Conservation (phyloP, 352 stramenopile species). For the Globisporangium camurandrum region DNA sequence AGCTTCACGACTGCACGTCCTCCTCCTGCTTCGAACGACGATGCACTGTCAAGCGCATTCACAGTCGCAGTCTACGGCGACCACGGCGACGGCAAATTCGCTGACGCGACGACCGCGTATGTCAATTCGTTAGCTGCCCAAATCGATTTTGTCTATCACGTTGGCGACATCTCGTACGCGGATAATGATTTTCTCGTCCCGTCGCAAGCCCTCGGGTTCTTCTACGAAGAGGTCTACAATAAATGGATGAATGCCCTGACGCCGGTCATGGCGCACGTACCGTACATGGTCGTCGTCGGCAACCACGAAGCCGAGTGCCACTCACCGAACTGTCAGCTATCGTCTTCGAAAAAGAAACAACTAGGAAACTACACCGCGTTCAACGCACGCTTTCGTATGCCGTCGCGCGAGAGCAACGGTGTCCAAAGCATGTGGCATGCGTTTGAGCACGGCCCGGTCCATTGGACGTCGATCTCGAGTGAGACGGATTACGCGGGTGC, state of each 20-base stretch:
- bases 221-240: conserved; percentile 86
- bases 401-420: conserved; percentile 46
- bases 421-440: conserved; percentile 85
- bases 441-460: conserved; percentile 75
- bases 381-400: conserved; percentile 85
- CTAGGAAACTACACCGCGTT: conserved; percentile 81
- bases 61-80: conserved; percentile 53
- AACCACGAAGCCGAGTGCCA: conserved; percentile 89
- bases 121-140: conserved; percentile 27
- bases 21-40: conserved; percentile 15
- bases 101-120: conserved; percentile 24
- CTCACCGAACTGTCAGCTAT: conserved; percentile 49
- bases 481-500: conserved; percentile 58
- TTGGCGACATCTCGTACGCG: conserved; percentile 61
- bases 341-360: conserved; percentile 31
- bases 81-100: conserved; percentile 33
- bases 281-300: conserved; percentile 80
- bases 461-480: conserved; percentile 79
- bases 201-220: conserved; percentile 43
- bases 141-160: conserved; percentile 61
- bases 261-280: conserved; percentile 39
- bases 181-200: conserved; percentile 20
- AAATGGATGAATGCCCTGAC: conserved; percentile 69
- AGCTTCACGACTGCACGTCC: conserved; percentile 28
- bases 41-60: conserved; percentile 28